Base-by-base conservation (phyloP, 805 yeast species). In the Candida adriatica region DNA sequence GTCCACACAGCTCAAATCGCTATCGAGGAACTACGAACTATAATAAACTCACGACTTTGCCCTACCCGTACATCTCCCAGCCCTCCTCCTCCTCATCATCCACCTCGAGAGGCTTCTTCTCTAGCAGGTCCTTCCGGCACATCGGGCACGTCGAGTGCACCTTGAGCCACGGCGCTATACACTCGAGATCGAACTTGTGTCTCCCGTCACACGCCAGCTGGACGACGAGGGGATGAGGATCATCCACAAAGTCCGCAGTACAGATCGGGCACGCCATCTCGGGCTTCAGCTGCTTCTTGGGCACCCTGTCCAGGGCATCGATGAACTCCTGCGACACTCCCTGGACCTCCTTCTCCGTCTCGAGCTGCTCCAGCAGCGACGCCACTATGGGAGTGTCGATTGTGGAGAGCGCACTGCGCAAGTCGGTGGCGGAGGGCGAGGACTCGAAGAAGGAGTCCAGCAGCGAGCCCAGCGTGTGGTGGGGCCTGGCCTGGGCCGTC, bases 91-190 rank as follows among this genome's bases (percentile, higher is more conserved):
- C 77, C 31, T 79, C 84, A 32, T 74, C 77, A 8, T 70, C 77
- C 8, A 70, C 71, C 14, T 62, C 67, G 9, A 46, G 60, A 52
- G 45, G 57, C 53, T 60, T 71, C 61, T 60, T 71, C 31, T 65
- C 70, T 14, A 71, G 53, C 16, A 88, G 73, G 48, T 86, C 79
- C 38, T 70, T 74, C 42, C 97, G 66, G 51, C 96, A 90, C 47
- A 90, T 56, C 0, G 97, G 97, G 50, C 97, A 88, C 1, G 85
- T 79, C 2, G 70, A 61, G 45, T 80, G 75, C 31, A 75, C 62
- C 41, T 74, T 72, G 31, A 90, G 63, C 97, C 97, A 88, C 0
- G 94, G 92, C 0, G 81, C 79, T 23, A 90, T 76, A 53, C 96
- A 88, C 44, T 90, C 96, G 42, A 87, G 62, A 52, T 88, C 97